phyloP scores from a whole-genome alignment of 148 eudicot genomes.

The Vaccinium corymbosum region DNA sequence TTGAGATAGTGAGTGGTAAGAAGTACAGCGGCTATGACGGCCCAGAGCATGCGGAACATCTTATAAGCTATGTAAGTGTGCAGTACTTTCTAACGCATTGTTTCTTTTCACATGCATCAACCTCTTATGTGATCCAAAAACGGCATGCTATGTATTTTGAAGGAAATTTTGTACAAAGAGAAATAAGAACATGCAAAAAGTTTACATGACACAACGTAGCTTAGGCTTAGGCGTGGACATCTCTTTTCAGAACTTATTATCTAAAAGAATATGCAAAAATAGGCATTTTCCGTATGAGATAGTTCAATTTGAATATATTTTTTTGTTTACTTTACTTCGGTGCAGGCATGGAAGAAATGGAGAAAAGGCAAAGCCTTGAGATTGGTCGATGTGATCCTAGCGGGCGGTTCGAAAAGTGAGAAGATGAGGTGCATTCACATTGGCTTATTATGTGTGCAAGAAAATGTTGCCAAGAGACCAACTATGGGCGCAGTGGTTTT shows the following conservation, averaged over 20 bases:
- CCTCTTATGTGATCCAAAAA: too few relatives aligned
- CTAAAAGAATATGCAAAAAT: too few relatives aligned
- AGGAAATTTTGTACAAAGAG: too few relatives aligned
- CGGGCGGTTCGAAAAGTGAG: neutral
- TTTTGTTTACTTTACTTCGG: neutral
- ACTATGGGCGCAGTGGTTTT: conserved; percentile 29
- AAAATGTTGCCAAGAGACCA: conserved; percentile 27
- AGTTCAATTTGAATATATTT: neutral
- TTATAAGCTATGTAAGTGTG: conserved; percentile 34
- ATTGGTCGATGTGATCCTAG: neutral
- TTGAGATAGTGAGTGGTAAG: conserved; percentile 46
- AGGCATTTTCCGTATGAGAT: too few relatives aligned
- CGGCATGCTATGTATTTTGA: too few relatives aligned
- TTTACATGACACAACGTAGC: too few relatives aligned
- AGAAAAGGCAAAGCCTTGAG: neutral
- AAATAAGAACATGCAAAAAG: too few relatives aligned
- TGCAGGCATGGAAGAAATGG: conserved; percentile 21
- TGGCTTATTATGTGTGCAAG: conserved; percentile 41
- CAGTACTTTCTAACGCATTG: neutral
- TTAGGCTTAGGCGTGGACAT: too few relatives aligned
- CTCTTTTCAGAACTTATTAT: too few relatives aligned
- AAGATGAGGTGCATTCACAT: conserved; percentile 20
- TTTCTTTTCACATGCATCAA: too few relatives aligned
- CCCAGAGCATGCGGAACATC: conserved; percentile 16
- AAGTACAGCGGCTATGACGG: conserved; percentile 19